A percentile compares a stretch with the other conserved stretches of the same genome.
Conservation (phyloP, 192 early-diverging fungal genomes). For the Backusella parvicylindrica region DNA sequence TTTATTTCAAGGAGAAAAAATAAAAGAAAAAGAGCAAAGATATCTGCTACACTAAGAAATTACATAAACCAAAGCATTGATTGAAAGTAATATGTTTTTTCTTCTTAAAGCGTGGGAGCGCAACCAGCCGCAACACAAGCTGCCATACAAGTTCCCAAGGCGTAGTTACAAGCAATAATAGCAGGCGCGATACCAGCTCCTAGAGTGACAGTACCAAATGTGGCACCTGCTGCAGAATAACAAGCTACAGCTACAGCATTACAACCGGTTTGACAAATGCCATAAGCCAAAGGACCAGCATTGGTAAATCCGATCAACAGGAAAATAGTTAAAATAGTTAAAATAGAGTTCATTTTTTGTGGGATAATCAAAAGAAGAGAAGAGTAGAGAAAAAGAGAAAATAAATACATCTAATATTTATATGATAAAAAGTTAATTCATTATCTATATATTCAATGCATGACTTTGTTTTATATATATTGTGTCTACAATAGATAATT, state of each 20-base stretch:
- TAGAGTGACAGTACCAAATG: conserved; percentile 1
- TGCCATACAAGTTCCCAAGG: not conserved
- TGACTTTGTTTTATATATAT: too few species aligned
- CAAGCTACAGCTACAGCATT: not conserved
- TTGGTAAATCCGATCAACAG: not conserved
- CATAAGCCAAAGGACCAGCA: not conserved
- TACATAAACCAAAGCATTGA: too few species aligned
- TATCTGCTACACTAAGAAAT: too few species aligned
- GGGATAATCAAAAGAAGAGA: not conserved
- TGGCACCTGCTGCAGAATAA: not conserved
- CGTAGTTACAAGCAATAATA: not conserved
- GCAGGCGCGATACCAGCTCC: not conserved
- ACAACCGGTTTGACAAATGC: conserved; percentile 1
- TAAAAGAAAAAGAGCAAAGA: too few species aligned
- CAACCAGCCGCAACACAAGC: not conserved
- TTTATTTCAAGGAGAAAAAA: too few species aligned
- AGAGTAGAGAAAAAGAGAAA: not conserved
- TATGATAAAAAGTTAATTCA: too few species aligned
- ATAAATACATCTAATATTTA: too few species aligned
- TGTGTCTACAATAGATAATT: too few species aligned
- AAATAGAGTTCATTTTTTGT: too few species aligned
- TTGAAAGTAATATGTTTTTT: too few species aligned
- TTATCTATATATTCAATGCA: too few species aligned
- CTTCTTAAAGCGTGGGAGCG: not conserved
- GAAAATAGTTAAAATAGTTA: too few species aligned